Evolutionary conservation across 2,329 filamentous ascomycete species (phyloP).

Genomic region (Sporothrix dimorphospora): DNA sequence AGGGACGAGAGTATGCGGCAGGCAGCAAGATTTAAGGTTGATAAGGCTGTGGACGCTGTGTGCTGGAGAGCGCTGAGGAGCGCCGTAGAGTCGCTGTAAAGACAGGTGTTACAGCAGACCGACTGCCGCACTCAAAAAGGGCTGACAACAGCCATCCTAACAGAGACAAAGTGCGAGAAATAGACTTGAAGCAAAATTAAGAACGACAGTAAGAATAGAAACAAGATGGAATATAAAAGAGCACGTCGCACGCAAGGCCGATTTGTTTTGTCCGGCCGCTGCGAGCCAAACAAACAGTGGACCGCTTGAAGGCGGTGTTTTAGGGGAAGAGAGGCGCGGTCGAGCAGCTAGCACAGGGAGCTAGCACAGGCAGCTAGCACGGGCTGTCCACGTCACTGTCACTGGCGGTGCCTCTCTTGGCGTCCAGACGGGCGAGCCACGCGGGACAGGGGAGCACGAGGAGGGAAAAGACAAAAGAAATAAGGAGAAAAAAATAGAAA

Average conservation of each 20-base stretch:
- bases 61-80: not conserved
- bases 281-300: constrained; percentile 14
- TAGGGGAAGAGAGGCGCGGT: constrained; percentile 6
- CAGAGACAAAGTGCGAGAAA: not conserved
- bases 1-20: not conserved
- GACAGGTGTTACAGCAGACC: not conserved
- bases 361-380: constrained; percentile 10
- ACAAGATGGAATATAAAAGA: not conserved
- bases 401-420: constrained; percentile 7
- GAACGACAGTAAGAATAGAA: not conserved
- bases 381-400: constrained; percentile 20
- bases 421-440: not conserved
- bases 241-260: not conserved
- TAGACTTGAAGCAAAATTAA: not conserved
- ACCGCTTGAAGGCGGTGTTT: not conserved
- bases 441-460: not conserved
- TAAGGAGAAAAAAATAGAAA: not conserved
- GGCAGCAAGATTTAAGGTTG: constrained; percentile 18
- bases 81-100: not conserved
- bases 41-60: not conserved
- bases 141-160: not conserved
- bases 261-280: not conserved
- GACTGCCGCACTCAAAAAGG: not conserved
- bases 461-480: too few species aligned
- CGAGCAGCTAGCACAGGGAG: constrained; percentile 7